A percentile compares a stretch with the other conserved stretches of the same genome.
These are phyloP conservation scores for Abrus precatorius DNA, from an alignment of 306 rosid species.

Conservation along the genomic window DNA sequence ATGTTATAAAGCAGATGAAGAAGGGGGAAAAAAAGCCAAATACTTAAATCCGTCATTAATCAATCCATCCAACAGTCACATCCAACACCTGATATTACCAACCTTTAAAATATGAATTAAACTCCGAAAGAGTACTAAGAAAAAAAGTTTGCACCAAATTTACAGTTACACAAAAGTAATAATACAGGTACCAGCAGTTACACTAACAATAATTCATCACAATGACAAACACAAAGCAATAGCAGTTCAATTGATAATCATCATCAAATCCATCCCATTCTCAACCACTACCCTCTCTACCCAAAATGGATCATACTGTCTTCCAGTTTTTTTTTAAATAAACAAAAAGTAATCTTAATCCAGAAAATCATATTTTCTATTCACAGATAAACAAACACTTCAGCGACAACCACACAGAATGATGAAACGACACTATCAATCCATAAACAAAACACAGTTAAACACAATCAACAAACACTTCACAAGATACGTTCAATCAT, in stretches of 20 bases:
- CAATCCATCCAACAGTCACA: constrained; percentile 22
- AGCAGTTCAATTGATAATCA: not conserved
- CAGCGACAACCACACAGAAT: not conserved
- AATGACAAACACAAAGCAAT: not conserved
- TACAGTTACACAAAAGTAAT: constrained; percentile 5
- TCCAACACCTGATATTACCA: not conserved
- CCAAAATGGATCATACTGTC: constrained; percentile 12
- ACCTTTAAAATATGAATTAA: constrained; percentile 16
- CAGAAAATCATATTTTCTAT: not conserved
- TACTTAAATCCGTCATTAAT: constrained; percentile 4
- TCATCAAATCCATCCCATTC: not conserved
- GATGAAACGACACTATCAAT: not conserved
- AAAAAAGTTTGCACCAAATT: not conserved
- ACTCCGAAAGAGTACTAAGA: not conserved
- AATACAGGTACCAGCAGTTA: constrained; percentile 25
- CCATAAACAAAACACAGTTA: constrained; percentile 18
- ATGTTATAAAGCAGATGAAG: not conserved
- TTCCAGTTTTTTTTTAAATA: not conserved
- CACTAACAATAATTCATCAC: not conserved
- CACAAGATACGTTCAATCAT: not conserved
- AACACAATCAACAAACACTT: not conserved
- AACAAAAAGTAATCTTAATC: not conserved
- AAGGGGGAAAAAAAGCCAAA: not conserved
- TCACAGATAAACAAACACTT: not conserved
- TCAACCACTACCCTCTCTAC: constrained; percentile 1